Evolutionary conservation across 2,329 filamentous ascomycete species (phyloP).

Genomic region (Didymella lethalis): DNA sequence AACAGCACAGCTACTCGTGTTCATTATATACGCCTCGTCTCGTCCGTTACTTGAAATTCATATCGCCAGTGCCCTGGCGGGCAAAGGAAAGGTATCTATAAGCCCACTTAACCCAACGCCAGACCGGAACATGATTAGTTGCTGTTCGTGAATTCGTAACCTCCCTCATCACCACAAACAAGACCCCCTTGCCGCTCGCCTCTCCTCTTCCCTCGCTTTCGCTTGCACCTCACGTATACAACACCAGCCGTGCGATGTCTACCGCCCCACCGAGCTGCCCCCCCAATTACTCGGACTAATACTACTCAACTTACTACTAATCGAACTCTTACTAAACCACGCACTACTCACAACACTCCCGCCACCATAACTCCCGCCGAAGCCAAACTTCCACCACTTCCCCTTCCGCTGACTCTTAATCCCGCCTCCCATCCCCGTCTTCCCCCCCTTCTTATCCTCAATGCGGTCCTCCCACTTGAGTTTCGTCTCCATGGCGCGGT

Average conservation of each 20-base stretch:
- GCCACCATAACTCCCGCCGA: slow-evolving; percentile 23
- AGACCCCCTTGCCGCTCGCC: no score
- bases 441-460: slow-evolving; percentile 38
- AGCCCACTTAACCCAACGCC: neutral
- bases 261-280: slow-evolving; percentile 39
- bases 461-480: slow-evolving; percentile 63
- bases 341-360: slow-evolving; percentile 39
- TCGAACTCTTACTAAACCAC: slow-evolving; percentile 47
- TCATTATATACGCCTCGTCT: neutral
- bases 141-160: slow-evolving; percentile 10
- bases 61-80: neutral
- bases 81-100: slow-evolving; percentile 7
- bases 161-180: no score
- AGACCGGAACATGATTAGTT: slow-evolving; percentile 6
- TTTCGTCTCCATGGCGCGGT: slow-evolving; percentile 85
- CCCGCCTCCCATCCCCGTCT: slow-evolving; percentile 40
- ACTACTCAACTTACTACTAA: slow-evolving; percentile 46
- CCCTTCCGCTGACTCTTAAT: slow-evolving; percentile 37
- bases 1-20: neutral
- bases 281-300: slow-evolving; percentile 46
- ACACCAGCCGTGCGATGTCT: no score
- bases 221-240: no score
- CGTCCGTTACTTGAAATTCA: neutral
- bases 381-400: slow-evolving; percentile 26
- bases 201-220: no score